Conservation (phyloP, 768 basidiomycete genomes). For the Agaricus blazei region DNA sequence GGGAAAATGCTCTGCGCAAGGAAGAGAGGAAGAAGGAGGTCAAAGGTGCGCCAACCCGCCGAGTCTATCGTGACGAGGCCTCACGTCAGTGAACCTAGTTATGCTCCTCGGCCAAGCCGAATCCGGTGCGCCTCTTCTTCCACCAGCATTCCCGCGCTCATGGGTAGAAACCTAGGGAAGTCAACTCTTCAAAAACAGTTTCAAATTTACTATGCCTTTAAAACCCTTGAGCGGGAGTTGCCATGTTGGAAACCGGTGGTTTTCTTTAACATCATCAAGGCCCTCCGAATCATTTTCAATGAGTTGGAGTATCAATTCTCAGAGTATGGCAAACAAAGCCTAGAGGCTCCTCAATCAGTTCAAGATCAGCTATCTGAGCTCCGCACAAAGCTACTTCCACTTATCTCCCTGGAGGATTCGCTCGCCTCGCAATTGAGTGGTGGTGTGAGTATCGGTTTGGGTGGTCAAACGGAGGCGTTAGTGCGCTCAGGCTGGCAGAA, state of each 20-base stretch:
- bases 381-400: conserved; percentile 52
- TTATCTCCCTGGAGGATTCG: conserved; percentile 62
- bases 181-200: conserved; percentile 85
- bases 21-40: conserved; percentile 33
- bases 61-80: not conserved
- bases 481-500: conserved; percentile 74
- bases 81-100: conserved; percentile 31
- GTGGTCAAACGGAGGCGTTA: conserved; percentile 58
- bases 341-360: conserved; percentile 17
- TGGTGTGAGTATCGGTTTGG: conserved; percentile 49
- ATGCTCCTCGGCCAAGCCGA: conserved; percentile 79
- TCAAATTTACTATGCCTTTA: conserved; percentile 73
- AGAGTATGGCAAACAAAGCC: conserved; percentile 1
- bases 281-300: conserved; percentile 67
- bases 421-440: conserved; percentile 65
- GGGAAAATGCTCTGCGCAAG: conserved; percentile 15
- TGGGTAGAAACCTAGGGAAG: conserved; percentile 43
- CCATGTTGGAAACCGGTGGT: conserved; percentile 76
- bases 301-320: conserved; percentile 60
- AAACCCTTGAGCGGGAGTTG: conserved; percentile 63
- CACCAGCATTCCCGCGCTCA: not conserved
- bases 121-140: conserved; percentile 32
- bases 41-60: conserved; percentile 34
- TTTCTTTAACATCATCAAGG: conserved; percentile 81
- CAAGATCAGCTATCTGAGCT: conserved; percentile 44